phyloP scores from a whole-genome alignment of 2,329 filamentous ascomycete species.

The Cladosporium sp. region DNA sequence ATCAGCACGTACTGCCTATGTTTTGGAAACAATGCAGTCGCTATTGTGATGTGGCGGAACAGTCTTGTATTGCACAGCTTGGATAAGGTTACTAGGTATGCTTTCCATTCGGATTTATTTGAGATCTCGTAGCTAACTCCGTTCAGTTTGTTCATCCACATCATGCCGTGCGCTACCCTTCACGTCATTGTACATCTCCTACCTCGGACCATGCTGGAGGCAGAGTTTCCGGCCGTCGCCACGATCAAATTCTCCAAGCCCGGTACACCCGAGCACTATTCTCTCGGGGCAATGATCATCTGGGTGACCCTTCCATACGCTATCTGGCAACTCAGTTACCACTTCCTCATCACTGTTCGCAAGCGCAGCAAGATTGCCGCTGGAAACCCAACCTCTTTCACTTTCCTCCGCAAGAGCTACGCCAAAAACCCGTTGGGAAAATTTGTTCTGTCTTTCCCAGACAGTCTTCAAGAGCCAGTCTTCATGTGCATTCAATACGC shows the following conservation, averaged over 20 bases:
- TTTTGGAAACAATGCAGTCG: conserved; percentile 94
- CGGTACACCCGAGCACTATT: conserved; percentile 71
- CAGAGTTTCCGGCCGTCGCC: conserved; percentile 79
- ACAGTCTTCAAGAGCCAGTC: conserved; percentile 72
- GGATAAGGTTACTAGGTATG: conserved; percentile 85
- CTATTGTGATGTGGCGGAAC: conserved; percentile 99
- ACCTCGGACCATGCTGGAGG: conserved; percentile 58
- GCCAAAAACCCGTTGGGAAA: conserved; percentile 84
- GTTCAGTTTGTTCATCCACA: conserved; percentile 86
- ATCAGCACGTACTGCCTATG: conserved; percentile 89
- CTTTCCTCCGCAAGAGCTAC: conserved; percentile 91
- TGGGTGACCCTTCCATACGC: conserved; percentile 94
- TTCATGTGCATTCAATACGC: conserved; percentile 96
- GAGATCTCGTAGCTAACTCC: conserved; percentile 9
- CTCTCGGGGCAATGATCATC: conserved; percentile 76
- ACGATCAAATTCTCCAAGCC: conserved; percentile 66
- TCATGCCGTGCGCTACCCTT: conserved; percentile 93
- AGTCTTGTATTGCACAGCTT: conserved; percentile 97
- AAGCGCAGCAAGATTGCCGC: conserved; percentile 95
- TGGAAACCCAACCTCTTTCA: conserved; percentile 92
- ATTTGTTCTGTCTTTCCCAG: conserved; percentile 73
- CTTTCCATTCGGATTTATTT: background rate
- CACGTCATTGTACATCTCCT: conserved; percentile 89
- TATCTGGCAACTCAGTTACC: conserved; percentile 88
- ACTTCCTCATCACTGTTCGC: conserved; percentile 91